A percentile compares a stretch with the other conserved stretches of the same genome.
Evolutionary conservation across 2,329 filamentous ascomycete genomes (phyloP).

Genomic region (Colletotrichum sp.): DNA sequence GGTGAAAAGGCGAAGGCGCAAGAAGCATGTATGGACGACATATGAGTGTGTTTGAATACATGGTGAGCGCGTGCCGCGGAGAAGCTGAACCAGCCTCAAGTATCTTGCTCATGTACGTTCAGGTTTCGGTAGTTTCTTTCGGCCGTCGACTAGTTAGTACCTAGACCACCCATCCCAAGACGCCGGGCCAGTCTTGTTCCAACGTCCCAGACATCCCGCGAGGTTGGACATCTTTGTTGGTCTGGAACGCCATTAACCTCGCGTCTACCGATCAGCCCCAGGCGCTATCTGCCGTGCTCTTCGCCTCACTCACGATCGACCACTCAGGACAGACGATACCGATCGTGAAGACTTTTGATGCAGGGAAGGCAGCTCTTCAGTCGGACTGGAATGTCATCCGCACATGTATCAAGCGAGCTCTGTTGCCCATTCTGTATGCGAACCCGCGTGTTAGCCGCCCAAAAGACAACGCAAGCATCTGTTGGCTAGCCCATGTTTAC

Average conservation of each 20-base stretch:
- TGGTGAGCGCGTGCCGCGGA: neutral
- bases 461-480: neutral
- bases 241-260: neutral
- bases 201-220: neutral
- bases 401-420: neutral
- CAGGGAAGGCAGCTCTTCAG: neutral
- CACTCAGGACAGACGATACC: neutral
- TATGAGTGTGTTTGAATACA: neutral
- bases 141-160: neutral
- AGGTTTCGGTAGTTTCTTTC: neutral
- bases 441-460: neutral
- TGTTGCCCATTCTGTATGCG: neutral
- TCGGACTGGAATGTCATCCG: neutral
- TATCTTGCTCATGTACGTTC: neutral
- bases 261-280: neutral
- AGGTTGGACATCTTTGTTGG: neutral
- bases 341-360: neutral
- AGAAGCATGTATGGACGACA: neutral
- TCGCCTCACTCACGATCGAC: neutral
- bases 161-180: neutral
- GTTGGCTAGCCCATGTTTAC: neutral
- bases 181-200: neutral
- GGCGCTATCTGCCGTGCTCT: neutral
- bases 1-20: neutral
- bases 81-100: neutral